phyloP scores from a whole-genome alignment of 768 basidiomycete species.

The Clavulina sp. region DNA sequence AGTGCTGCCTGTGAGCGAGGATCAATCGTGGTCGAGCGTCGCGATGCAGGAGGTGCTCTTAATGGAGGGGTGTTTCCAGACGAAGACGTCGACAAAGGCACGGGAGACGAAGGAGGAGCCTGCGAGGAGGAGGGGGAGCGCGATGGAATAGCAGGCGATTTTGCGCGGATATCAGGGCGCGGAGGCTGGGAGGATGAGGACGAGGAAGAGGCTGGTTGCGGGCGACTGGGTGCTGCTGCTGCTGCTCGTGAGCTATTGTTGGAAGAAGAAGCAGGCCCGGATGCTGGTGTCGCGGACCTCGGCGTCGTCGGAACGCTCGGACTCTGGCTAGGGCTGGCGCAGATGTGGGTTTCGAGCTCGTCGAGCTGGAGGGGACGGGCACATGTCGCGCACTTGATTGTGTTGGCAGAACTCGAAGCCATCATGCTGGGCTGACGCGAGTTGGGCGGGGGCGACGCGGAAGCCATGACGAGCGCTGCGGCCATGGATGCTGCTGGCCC shows the following conservation, averaged over 20 bases:
- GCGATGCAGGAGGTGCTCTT: constrained; percentile 10
- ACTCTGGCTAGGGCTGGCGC: constrained; percentile 19
- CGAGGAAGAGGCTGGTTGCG: constrained; percentile 9
- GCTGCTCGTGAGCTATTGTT: background rate
- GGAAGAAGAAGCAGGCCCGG: background rate
- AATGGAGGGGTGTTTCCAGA: constrained; percentile 11
- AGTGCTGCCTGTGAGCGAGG: too few species aligned
- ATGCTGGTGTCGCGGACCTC: constrained; percentile 10
- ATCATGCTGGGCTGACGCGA: constrained; percentile 34
- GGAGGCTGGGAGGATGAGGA: constrained; percentile 11
- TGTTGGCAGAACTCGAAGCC: constrained; percentile 57
- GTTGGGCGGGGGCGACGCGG: constrained; percentile 13
- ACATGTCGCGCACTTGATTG: constrained; percentile 76
- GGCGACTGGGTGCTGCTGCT: background rate
- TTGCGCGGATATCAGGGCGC: constrained; percentile 5
- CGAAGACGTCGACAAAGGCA: constrained; percentile 17
- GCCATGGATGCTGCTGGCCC: background rate
- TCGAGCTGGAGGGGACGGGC: constrained; percentile 47
- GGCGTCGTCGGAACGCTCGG: background rate
- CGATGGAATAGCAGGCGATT: constrained; percentile 5
- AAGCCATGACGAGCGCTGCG: background rate
- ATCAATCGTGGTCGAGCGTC: background rate
- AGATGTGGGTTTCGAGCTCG: constrained; percentile 64
- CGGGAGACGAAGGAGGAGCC: constrained; percentile 21
- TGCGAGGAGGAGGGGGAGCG: constrained; percentile 20